Base-by-base conservation (phyloP, 2,329 filamentous ascomycete species). In the Parastagonospora avenae region DNA sequence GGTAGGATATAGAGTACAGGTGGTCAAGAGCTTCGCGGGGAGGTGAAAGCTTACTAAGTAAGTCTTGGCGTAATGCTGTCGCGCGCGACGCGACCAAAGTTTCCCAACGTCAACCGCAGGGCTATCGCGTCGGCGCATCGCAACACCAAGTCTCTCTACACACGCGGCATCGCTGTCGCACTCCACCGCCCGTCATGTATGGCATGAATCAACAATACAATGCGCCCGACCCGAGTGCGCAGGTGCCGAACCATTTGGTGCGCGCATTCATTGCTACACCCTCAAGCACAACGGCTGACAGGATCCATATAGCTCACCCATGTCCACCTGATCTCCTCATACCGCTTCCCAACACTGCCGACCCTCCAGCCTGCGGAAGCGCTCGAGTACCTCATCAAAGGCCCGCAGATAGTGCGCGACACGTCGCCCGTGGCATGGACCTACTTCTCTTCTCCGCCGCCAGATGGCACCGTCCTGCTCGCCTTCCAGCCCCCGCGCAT, bases 391-490 rank as follows among this genome's bases (percentile, higher is more conserved):
- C 84, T 97, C 54, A 81, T 92, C 68, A 85, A 87, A 66, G 92
- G 92, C 33, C 91, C 92, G 8, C 88, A 90, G 68, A 89, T 96
- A 55, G 89, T 92, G 62, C 90, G 91, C 73, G 89, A 95, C 68
- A 81, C 87, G 58, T 88, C 92, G 42, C 85, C 93, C 2, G 92
- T 99, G 82, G 90, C 88, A 76, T 99, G 93, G 93, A 92, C 89
- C 39, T 96, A 93, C 73, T 84, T 97, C 49, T 86, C 94, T 64
- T 84, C 86, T 46, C 93, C 93, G 9, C 82, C 73, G 12, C 63
- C 82, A 45, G 91, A 96, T 74, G 92, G 92, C 48, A 88, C 87
- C 8, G 83, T 96, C 38, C 84, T 94, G 70, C 80, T 97, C 57
- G 89, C 89, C 45, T 97, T 93, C 93, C 92, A 97, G 72, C 89